Evolutionary conservation across 345 rosid species (phyloP).

Genomic region (Euclidium syriacum): DNA sequence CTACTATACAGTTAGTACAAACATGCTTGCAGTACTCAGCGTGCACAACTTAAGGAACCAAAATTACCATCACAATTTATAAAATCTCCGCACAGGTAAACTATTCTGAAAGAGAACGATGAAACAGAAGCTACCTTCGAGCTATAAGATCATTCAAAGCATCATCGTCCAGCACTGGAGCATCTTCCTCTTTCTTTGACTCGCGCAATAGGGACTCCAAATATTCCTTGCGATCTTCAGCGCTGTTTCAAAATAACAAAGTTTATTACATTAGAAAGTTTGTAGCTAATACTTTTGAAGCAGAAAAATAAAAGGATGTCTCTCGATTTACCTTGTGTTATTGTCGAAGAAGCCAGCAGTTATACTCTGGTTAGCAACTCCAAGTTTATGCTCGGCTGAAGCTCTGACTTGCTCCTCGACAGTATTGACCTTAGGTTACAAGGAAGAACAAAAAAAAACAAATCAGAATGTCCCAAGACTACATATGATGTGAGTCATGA

Average conservation of each 20-base stretch:
- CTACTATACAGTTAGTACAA: neutral
- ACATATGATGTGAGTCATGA: neutral
- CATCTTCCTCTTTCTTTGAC: constrained; percentile 87
- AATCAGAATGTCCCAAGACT: neutral
- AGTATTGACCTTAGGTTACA: constrained; percentile 62
- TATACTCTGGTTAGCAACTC: constrained; percentile 96
- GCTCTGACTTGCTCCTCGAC: constrained; percentile 98
- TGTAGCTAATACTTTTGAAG: neutral
- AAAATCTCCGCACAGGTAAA: neutral
- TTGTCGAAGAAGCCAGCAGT: constrained; percentile 97
- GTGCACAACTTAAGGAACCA: neutral
- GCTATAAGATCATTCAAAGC: constrained; percentile 75
- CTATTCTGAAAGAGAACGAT: neutral
- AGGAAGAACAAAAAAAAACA: neutral
- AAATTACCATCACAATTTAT: neutral
- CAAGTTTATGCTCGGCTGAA: constrained; percentile 92
- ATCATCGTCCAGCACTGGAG: constrained; percentile 88
- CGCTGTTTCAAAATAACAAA: constrained; percentile 43
- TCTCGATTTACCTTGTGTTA: constrained; percentile 61
- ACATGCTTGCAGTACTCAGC: neutral
- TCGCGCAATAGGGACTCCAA: constrained; percentile 82
- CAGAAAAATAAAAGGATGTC: neutral
- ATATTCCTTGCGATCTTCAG: constrained; percentile 92
- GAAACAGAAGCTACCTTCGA: constrained; percentile 53
- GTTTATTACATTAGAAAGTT: neutral